Evolutionary conservation across 1,284 basidiomycete species (phyloP), one percentile per base, ranked within the genome.

Genomic region (Trichosporon sp.): DNA sequence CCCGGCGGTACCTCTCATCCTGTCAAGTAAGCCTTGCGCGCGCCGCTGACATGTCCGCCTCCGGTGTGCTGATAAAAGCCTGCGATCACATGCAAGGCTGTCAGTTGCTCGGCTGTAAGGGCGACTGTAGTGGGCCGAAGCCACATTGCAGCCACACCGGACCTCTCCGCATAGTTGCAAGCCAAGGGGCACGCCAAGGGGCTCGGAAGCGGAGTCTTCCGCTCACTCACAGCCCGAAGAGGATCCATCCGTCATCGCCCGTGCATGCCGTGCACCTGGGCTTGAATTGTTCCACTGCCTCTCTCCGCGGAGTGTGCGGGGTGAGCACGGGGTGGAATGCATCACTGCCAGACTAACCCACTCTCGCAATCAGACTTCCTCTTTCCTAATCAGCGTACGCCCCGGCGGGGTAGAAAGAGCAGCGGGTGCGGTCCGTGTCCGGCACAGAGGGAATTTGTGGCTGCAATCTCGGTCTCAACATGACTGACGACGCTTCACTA

Each of bases 91-190:
- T 46, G 43, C 43, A 5, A 16, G 43, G 3, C 16, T 46, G 43
- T 46, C 16, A n/a, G 43, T n/a, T n/a, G 43, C n/a, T 14, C 43
- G 11, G 10, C 7, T 3, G 38, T 40, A 2, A 10, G 11, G 38
- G 43, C 3, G 4, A 11, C 4, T 14, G 4, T n/a, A 46, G 43
- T 40, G 51, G 2, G 51, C 51, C 19, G 19, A 54, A 54, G 51
- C 51, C 51, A 54, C 46, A 48, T 19, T 26, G 51, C 19, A 54
- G 51, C 19, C 51, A 54, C 51, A n/a, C 43, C 43, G 43, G 43
- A n/a, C 43, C 43, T n/a, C 43, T n/a, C 43, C 43, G 43, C 43
- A 14, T 10, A 37, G 35, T 37, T 5, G 35, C 8, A 5, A 37
- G 35, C 35, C 35, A 10, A 7, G 35, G 26, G 26, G 26, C 26